Evolutionary conservation across 495 filamentous ascomycete genomes (phyloP).

Genomic region (Penicillium fimorum): DNA sequence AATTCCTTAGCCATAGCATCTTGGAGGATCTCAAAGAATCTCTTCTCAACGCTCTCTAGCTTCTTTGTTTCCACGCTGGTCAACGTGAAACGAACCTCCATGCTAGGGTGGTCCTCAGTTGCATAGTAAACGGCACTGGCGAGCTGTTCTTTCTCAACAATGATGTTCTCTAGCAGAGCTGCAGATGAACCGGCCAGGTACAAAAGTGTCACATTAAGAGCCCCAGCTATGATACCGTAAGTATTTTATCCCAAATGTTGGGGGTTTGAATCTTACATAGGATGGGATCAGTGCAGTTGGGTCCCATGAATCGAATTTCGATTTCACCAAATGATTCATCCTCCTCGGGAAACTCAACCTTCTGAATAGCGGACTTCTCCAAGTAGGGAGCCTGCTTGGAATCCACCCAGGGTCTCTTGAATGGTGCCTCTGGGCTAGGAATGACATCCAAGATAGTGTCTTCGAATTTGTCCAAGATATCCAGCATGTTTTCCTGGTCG

Average conservation of each 20-base stretch:
- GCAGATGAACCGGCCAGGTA: constrained; percentile 93
- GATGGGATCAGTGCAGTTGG: constrained; percentile 64
- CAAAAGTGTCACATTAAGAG: constrained; percentile 70
- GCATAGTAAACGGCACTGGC: constrained; percentile 77
- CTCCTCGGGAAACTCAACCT: constrained; percentile 91
- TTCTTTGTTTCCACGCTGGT: constrained; percentile 84
- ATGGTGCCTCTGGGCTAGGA: constrained; percentile 67
- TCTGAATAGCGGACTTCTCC: constrained; percentile 65
- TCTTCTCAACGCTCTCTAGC: constrained; percentile 76
- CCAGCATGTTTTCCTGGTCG: constrained; percentile 74
- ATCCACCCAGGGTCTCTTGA: constrained; percentile 88
- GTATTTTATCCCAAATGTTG: constrained; percentile 1
- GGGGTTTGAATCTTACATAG: constrained; percentile 40
- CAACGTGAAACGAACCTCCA: constrained; percentile 77
- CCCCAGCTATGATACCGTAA: constrained; percentile 49
- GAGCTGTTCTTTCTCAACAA: constrained; percentile 92
- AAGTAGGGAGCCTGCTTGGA: constrained; percentile 73
- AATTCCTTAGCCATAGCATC: constrained; percentile 76
- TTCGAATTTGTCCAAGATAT: constrained; percentile 84
- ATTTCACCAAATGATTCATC: constrained; percentile 92
- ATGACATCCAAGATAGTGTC: constrained; percentile 79
- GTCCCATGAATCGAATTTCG: constrained; percentile 79
- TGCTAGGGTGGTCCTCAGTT: constrained; percentile 74
- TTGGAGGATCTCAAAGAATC: constrained; percentile 79
- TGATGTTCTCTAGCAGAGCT: constrained; percentile 81